A percentile compares a stretch with the other conserved stretches of the same genome.
These are phyloP conservation scores for Eucalyptus urophylla DNA, from an alignment of 345 rosid species.

Conservation along the genomic window DNA sequence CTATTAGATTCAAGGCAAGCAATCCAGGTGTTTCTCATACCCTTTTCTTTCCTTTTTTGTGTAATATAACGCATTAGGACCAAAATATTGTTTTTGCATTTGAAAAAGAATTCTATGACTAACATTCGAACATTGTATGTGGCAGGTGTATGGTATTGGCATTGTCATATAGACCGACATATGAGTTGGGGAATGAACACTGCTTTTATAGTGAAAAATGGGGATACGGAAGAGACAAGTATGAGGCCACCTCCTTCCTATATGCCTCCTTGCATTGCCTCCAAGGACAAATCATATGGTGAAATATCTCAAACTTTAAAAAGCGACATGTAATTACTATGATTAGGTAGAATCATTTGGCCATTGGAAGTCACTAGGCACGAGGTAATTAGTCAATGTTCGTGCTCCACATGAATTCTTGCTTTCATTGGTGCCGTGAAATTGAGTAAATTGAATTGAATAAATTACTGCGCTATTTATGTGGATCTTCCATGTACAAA, in stretches of 20 bases:
- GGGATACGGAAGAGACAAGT: background rate
- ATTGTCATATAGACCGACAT: slow-evolving; percentile 14
- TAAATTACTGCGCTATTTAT: no score
- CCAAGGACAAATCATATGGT: background rate
- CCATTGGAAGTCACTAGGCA: background rate
- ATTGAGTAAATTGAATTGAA: no score
- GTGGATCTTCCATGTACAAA: no score
- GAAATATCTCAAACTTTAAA: background rate
- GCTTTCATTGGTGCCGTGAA: no score
- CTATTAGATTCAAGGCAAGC: background rate
- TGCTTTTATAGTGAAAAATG: slow-evolving; percentile 9
- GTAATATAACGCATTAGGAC: background rate
- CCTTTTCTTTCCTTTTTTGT: background rate
- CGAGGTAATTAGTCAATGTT: no score
- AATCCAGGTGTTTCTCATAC: background rate
- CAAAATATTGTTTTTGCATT: background rate
- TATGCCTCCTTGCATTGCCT: background rate
- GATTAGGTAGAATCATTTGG: background rate
- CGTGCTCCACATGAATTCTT: no score
- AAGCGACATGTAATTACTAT: background rate
- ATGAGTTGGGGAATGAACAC: slow-evolving; percentile 15
- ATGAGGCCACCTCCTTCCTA: background rate
- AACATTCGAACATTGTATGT: background rate
- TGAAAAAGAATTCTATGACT: background rate
- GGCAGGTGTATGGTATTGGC: slow-evolving; percentile 26